Base-by-base conservation (phyloP, 352 stramenopile genomes). In the Hyaloperonospora brassicae region DNA sequence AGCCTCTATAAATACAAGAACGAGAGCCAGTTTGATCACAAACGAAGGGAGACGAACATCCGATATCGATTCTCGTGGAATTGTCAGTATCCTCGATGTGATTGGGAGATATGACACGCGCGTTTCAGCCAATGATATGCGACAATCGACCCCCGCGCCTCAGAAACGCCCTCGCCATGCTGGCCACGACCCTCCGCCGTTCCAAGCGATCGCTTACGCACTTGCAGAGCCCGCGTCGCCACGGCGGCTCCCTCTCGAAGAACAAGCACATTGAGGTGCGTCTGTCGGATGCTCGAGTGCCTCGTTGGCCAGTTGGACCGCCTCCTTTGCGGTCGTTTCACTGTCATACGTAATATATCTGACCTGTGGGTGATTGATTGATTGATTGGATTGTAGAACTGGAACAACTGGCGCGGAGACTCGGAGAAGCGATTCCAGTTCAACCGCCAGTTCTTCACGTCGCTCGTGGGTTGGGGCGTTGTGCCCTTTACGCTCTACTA, bases 391-490 rank as follows among this genome's bases (percentile, higher is more conserved):
- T 39, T 55, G 36, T 49, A 89, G 79, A 90, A 85, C 69, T 90
- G 81, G 73, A 88, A 87, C 72, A 90, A 90, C 66, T 90, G 79
- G 79, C 77, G 79, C 57, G 79, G 79, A 47, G 79, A 90, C 68
- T 86, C 79, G 59, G 79, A 90, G 64, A 85, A 86, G 65, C 79
- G 79, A 50, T 90, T 90, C 69, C 73, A 80, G 61, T 87, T 90
- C 30, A 63, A 90, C 61, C 49, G 50, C 40, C 10, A 75, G 13
- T 88, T 90, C 69, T 90, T 87, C 63, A 72, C 59, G 55, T 62
- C 63, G 5, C 40, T 85, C 1, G 48, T 59, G 4, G 69, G 61
- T 27, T 88, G 75, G 75, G 77, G 79, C 17, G 17, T 90, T 22
- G 24, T 86, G 17, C 79, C 79, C 23, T 87, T 73, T 55, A 53